phyloP scores from a whole-genome alignment of 164 flowering plant genomes.

The Hamamelis virginiana region DNA sequence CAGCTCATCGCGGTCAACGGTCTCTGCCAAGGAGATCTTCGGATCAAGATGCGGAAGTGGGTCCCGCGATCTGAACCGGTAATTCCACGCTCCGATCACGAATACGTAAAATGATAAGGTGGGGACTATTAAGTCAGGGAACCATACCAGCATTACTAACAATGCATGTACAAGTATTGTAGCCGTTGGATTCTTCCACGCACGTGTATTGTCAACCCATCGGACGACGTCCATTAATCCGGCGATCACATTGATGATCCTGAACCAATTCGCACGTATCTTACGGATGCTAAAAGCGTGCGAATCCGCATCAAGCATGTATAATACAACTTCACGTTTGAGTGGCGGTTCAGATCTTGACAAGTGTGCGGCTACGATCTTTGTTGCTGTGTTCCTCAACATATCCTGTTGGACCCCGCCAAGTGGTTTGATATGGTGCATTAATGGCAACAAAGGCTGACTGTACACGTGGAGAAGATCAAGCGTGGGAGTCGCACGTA shows the following conservation, averaged over 20 bases:
- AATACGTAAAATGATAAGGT: constrained; percentile 66
- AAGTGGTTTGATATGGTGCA: constrained; percentile 84
- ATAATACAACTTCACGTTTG: constrained; percentile 62
- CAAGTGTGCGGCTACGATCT: constrained; percentile 56
- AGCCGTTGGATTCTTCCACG: constrained; percentile 82
- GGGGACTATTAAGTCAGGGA: constrained; percentile 76
- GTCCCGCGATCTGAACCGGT: constrained; percentile 42
- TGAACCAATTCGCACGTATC: constrained; percentile 72
- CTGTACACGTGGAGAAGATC: constrained; percentile 72
- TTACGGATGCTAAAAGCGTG: constrained; percentile 75
- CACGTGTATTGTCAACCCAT: constrained; percentile 71
- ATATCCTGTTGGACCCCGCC: constrained; percentile 61
- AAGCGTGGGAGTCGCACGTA: constrained; percentile 41
- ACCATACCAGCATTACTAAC: constrained; percentile 77
- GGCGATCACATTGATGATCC: constrained; percentile 54
- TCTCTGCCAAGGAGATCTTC: constrained; percentile 59
- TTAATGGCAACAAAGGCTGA: constrained; percentile 66
- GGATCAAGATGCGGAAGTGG: constrained; percentile 50
- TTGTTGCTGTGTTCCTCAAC: constrained; percentile 44
- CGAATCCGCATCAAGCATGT: constrained; percentile 74
- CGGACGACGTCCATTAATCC: constrained; percentile 49
- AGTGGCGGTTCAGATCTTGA: constrained; percentile 85
- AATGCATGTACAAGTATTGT: constrained; percentile 74
- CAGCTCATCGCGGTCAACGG: constrained; percentile 62
- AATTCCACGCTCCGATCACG: constrained; percentile 74